Evolutionary conservation across 352 stramenopile species (phyloP), one percentile per base, ranked within the genome.

Genomic region (Pythium rhizo-oryzae): DNA sequence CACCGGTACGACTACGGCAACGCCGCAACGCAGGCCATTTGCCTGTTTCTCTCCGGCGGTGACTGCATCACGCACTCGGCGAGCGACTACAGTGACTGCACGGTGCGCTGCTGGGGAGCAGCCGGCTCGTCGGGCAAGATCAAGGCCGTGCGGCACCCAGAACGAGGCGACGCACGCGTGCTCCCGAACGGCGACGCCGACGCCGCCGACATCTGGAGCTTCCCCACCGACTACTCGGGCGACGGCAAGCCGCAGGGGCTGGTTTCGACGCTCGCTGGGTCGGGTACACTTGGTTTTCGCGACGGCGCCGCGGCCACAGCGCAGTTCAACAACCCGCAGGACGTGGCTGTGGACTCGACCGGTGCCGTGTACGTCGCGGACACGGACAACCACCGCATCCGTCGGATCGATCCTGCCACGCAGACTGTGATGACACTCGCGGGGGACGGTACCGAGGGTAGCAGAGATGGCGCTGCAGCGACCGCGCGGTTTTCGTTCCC

Each of bases 361-460:
- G 92, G 94, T 9, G 89, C 97, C 43, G 84, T 99, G 8, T 99
- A 98, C 73, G 92, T 99, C 4, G 93, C 93, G 1, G 97, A 99
- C 74, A 98, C 89, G n/a, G 89, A 90, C 39, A 99, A 99, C 75
- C 96, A 98, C 71, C 57, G 89, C 12, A 97, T 98, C 43, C 78
- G 94, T n/a, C 80, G 79, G 37, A 91, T 98, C 37, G 81, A 93
- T 51, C 73, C 78, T 0, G 64, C 35, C 2, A 80, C 74, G 0
- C 69, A 83, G 33, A 72, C 44, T 1, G 85, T 91, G 16, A 67
- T 75, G 1, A 94, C 84, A 1, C 57, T 93, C 4, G 83, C 82
- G 21, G 84, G 86, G 7, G 69, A 85, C n/a, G 81, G 81, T 1
- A 62, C 66, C 2, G 60, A 87, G 54, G 81, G 85, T 0, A 82